Evolutionary conservation across 2,329 filamentous ascomycete genomes (phyloP), one percentile per base, ranked within the genome.

Genomic region (Cyphellophora attinorum): DNA sequence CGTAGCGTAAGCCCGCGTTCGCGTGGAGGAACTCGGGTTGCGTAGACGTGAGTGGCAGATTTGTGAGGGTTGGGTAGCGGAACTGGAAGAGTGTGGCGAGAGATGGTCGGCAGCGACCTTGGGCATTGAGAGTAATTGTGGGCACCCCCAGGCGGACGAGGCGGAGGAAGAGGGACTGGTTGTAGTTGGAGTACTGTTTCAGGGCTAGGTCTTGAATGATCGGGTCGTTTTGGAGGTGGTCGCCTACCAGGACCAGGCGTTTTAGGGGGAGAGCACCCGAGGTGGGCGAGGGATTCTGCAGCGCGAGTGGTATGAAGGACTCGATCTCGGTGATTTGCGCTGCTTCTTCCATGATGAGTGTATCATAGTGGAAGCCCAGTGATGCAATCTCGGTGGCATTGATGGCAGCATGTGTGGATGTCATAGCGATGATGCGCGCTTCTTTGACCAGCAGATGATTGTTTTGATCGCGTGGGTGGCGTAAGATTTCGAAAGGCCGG

Each of bases 381-480:
- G 75, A 72, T 1, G 85, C 81, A 49, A 98, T 96, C 51, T 96
- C 89, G 44, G 85, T 78, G 43, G 89, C 72, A 41, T 86, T 78
- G 72, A 98, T 98, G 2, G 91, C 91, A 4, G 91, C 93, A 58
- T 98, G 91, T 0, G 93, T 98, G 3, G 88, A 93, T 12, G 91
- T 98, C 93, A 98, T 98, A 38, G 91, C 93, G 45, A 98, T 81
- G 43, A 98, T 91, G 21, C 91, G 80, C n/a, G 93, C 93, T 60
- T 96, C 89, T 51, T 86, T 95, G 5, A 86, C 81, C 19, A 98
- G 73, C 5, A 98, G 75, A 53, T 98, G 98, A 57, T 96, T 96
- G 33, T 88, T 82, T 62, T 93, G 95, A 56, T 98, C 91, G 21
- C 83, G 79, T 44, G 88, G 83, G 36, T 81, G 80, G 33, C 86